These are phyloP conservation scores for Tolypocladium pustulatum DNA, from an alignment of 2,329 filamentous ascomycete genomes.

Conservation along the genomic window DNA sequence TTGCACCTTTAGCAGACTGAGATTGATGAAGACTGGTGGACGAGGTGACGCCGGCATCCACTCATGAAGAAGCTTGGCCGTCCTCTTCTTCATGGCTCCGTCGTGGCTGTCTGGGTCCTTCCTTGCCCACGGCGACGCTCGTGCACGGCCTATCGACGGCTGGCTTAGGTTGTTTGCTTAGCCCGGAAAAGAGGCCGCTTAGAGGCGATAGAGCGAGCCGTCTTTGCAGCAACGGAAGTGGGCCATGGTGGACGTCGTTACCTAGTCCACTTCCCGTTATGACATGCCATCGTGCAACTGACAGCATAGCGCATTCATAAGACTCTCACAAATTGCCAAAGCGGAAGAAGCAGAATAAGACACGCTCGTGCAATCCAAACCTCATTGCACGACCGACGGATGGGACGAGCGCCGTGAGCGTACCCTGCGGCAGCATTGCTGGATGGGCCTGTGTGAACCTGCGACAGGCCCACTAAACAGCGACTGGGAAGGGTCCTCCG, in stretches of 20 bases:
- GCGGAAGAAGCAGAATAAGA: background rate
- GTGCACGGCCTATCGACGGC: background rate
- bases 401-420: background rate
- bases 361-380: background rate
- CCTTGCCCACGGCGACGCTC: background rate
- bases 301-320: background rate
- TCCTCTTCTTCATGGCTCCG: background rate
- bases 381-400: background rate
- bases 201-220: background rate
- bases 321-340: background rate
- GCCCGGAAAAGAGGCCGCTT: background rate
- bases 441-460: background rate
- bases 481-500: background rate
- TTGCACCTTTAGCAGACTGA: background rate
- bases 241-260: background rate
- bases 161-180: background rate
- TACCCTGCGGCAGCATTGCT: background rate
- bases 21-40: background rate
- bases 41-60: background rate
- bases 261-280: background rate
- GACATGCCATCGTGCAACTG: background rate
- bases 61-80: background rate
- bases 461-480: background rate
- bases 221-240: background rate
- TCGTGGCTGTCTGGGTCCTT: background rate